Percentiles rank a stretch among this genome's conserved stretches.
Evolutionary conservation across 1,284 basidiomycete genomes (phyloP).

Genomic region (Cerrena zonata): DNA sequence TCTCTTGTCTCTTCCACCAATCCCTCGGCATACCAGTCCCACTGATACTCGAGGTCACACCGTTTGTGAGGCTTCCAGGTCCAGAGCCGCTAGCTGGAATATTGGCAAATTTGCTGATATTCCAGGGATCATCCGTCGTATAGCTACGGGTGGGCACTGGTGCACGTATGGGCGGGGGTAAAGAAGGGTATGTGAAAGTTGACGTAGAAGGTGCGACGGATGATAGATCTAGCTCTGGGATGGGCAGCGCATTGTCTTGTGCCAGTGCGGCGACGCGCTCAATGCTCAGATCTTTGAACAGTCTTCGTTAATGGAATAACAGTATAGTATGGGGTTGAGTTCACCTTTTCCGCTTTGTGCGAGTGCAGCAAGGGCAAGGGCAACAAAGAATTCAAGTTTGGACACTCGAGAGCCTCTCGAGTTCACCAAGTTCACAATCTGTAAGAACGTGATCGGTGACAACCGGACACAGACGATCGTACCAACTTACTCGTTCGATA

Average conservation of each 20-base stretch:
- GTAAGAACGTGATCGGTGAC: background rate
- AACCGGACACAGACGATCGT: background rate
- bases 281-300: constrained; percentile 63
- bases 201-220: constrained; percentile 50
- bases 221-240: constrained; percentile 60
- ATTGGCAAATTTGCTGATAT: constrained; percentile 27
- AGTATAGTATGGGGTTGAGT: constrained; percentile 6
- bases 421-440: constrained; percentile 83
- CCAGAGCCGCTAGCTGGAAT: constrained; percentile 16
- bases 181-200: constrained; percentile 31
- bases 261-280: constrained; percentile 74
- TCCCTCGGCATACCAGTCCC: constrained; percentile 68
- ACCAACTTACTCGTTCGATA: constrained; percentile 64
- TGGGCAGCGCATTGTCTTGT: constrained; percentile 65
- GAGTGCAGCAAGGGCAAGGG: constrained; percentile 77
- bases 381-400: constrained; percentile 82
- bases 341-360: constrained; percentile 77
- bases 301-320: constrained; percentile 1
- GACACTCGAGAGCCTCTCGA: constrained; percentile 67
- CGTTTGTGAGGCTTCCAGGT: constrained; percentile 35
- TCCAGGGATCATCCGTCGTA: constrained; percentile 72
- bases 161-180: constrained; percentile 30
- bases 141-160: constrained; percentile 41
- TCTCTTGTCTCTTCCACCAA: constrained; percentile 83
- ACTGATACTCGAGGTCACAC: constrained; percentile 51